Evolutionary conservation across 23 red algal species (phyloP).

Genomic region (Gracilaria vermiculophylla): DNA sequence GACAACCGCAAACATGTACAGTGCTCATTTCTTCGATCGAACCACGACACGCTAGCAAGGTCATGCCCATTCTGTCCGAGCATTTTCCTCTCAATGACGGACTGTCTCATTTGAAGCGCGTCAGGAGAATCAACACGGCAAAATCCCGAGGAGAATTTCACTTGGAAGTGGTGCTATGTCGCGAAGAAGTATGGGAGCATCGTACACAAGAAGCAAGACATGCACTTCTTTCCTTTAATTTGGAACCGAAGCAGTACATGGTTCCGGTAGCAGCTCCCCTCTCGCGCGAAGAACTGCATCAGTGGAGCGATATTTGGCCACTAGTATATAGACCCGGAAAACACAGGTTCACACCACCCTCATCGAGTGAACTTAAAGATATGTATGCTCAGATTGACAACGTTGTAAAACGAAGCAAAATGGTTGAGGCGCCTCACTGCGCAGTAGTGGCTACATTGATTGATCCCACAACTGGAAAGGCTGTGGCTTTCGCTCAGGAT

Average conservation of each 20-base stretch:
- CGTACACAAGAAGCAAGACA: background rate
- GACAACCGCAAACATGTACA: background rate
- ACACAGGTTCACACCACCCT: constrained; percentile 29
- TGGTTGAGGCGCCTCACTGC: background rate
- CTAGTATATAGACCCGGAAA: constrained; percentile 50
- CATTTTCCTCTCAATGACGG: constrained; percentile 48
- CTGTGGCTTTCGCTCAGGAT: constrained; percentile 32
- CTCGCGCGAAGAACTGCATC: constrained; percentile 27
- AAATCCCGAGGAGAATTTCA: background rate
- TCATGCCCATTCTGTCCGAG: constrained; percentile 27
- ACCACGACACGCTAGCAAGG: constrained; percentile 29
- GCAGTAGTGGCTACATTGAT: constrained; percentile 35
- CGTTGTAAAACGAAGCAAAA: background rate
- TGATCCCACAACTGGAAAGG: constrained; percentile 30
- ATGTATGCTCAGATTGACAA: constrained; percentile 19
- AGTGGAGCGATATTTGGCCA: constrained; percentile 50
- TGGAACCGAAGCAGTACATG: background rate
- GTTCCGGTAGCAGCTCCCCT: constrained; percentile 44
- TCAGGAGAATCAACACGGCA: background rate
- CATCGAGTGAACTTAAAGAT: constrained; percentile 11
- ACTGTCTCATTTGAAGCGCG: constrained; percentile 52
- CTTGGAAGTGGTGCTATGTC: constrained; percentile 29
- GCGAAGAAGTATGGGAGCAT: constrained; percentile 39
- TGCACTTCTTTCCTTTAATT: constrained; percentile 9
- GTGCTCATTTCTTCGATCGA: constrained; percentile 30